Conservation (phyloP, 2,329 filamentous ascomycete genomes). For the Microsporum ferrugineum region DNA sequence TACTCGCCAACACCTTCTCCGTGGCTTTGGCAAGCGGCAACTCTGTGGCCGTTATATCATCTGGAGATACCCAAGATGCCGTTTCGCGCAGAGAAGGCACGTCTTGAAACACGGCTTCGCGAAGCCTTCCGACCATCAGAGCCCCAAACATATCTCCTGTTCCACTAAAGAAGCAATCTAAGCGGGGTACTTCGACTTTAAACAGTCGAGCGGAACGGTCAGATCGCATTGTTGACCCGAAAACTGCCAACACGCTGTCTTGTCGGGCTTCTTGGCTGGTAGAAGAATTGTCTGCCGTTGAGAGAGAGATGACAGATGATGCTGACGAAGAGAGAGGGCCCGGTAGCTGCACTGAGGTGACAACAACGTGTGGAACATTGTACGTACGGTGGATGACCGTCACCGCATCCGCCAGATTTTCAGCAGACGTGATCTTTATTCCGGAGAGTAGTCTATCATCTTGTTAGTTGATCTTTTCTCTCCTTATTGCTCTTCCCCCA, state of each 20-base stretch:
- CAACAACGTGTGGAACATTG: conserved; percentile 73
- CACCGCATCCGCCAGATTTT: conserved; percentile 61
- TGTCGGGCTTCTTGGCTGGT: conserved; percentile 27
- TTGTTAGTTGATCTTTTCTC: neutral
- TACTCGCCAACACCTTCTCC: conserved; percentile 80
- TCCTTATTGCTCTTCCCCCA: neutral
- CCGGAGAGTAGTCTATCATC: conserved; percentile 61
- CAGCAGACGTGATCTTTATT: conserved; percentile 67
- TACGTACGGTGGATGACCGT: conserved; percentile 64
- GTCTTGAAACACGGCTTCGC: conserved; percentile 61
- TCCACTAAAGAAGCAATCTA: conserved; percentile 90
- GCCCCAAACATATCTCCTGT: conserved; percentile 99
- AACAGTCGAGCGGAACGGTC: conserved; percentile 66
- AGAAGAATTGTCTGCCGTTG: conserved; percentile 13
- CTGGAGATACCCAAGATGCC: conserved; percentile 63
- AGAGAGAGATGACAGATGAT: conserved; percentile 21
- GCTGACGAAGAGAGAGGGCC: conserved; percentile 39
- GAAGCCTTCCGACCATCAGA: conserved; percentile 72
- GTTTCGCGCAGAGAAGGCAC: conserved; percentile 41
- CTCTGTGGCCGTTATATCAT: conserved; percentile 56
- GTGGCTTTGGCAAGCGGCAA: conserved; percentile 73
- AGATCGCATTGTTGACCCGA: conserved; percentile 61
- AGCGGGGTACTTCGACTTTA: conserved; percentile 70
- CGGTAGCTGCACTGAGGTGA: conserved; percentile 72
- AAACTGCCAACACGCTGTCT: conserved; percentile 49